A percentile compares a stretch with the other conserved stretches of the same genome.
These are phyloP conservation scores for Penicillium rolfsii DNA, from an alignment of 2,329 filamentous ascomycete genomes.

Conservation along the genomic window DNA sequence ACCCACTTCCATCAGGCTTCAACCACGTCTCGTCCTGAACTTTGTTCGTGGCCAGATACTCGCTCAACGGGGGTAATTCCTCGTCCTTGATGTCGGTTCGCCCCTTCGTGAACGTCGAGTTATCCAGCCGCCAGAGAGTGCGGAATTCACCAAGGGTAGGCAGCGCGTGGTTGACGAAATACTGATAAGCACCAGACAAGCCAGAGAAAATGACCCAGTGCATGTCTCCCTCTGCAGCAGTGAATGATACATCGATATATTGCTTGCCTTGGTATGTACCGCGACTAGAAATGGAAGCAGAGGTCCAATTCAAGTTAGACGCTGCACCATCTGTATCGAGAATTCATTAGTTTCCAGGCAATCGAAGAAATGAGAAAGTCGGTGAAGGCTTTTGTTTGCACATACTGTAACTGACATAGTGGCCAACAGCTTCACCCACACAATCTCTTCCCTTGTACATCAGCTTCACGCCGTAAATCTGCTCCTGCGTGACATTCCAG, in stretches of 20 bases:
- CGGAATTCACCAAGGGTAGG: conserved; percentile 56
- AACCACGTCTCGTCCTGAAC: conserved; percentile 61
- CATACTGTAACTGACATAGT: conserved; percentile 53
- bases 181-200: conserved; percentile 59
- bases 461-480: conserved; percentile 46
- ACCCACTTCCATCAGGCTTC: conserved; percentile 49
- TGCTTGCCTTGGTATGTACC: conserved; percentile 33
- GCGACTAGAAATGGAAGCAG: conserved; percentile 48
- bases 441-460: conserved; percentile 49
- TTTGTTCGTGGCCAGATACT: conserved; percentile 52
- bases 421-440: conserved; percentile 47
- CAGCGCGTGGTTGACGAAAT: conserved; percentile 56
- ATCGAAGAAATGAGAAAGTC: background rate
- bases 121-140: conserved; percentile 56
- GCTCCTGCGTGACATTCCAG: conserved; percentile 48
- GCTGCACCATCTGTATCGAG: conserved; percentile 48
- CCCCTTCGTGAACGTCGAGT: conserved; percentile 53
- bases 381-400: background rate
- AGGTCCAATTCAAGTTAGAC: conserved; percentile 54
- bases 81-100: conserved; percentile 53
- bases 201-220: conserved; percentile 58
- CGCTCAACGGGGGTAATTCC: conserved; percentile 48
- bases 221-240: conserved; percentile 52
- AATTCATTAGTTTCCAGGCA: background rate
- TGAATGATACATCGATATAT: conserved; percentile 56